A percentile compares a stretch with the other conserved stretches of the same genome.
Evolutionary conservation across 2,329 filamentous ascomycete species (phyloP).

Genomic region (Apiospora malaysiana): DNA sequence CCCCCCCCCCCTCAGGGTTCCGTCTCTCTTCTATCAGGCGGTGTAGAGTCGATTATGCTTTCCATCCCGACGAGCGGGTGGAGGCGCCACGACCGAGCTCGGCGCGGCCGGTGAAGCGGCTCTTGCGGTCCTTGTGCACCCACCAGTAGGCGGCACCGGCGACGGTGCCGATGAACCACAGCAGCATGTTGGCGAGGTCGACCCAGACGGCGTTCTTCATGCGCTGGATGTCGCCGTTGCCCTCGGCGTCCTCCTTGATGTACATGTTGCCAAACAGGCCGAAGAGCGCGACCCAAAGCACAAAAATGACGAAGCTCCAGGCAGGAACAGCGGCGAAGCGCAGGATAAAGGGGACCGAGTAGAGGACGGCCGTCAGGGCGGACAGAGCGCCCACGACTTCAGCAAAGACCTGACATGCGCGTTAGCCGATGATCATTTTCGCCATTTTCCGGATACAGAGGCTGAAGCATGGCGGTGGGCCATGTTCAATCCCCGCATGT

Average conservation of each 20-base stretch:
- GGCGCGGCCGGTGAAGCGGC: slow-evolving; percentile 65
- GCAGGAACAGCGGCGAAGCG: slow-evolving; percentile 61
- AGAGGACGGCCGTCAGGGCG: slow-evolving; percentile 68
- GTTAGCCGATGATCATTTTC: not conserved
- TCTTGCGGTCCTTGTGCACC: slow-evolving; percentile 56
- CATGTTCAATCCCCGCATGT: not conserved
- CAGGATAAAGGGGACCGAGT: slow-evolving; percentile 67
- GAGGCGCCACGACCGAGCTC: slow-evolving; percentile 44
- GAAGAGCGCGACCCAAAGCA: slow-evolving; percentile 83
- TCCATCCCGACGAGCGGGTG: slow-evolving; percentile 31
- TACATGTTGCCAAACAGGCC: slow-evolving; percentile 84
- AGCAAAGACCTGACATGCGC: slow-evolving; percentile 66
- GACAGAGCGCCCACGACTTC: slow-evolving; percentile 71
- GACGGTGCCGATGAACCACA: slow-evolving; percentile 74
- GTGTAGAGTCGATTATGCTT: slow-evolving; percentile 24
- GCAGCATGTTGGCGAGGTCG: slow-evolving; percentile 73
- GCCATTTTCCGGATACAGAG: not conserved
- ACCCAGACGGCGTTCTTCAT: slow-evolving; percentile 93
- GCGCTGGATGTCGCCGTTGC: slow-evolving; percentile 66
- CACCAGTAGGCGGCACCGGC: slow-evolving; percentile 65
- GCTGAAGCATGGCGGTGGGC: not conserved
- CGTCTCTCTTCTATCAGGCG: too few relatives aligned
- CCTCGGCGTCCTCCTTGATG: slow-evolving; percentile 71
- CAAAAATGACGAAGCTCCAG: slow-evolving; percentile 75
- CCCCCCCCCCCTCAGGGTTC: not conserved